Percentiles rank a stretch among this genome's conserved stretches.
Evolutionary conservation across 345 rosid species (phyloP).

Genomic region (Populus euphratica): DNA sequence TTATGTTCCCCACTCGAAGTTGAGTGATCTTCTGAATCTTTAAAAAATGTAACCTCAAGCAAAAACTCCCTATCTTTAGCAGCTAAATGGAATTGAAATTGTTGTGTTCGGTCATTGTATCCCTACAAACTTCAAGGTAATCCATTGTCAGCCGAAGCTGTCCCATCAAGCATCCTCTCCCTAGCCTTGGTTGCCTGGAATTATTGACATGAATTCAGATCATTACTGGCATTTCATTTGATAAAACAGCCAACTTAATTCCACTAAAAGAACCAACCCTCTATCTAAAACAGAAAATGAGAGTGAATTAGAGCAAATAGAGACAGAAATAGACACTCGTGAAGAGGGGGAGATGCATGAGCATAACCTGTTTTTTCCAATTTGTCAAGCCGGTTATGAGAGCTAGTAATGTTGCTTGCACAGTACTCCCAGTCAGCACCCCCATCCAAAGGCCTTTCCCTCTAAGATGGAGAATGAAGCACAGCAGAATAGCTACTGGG

Average conservation of each 20-base stretch:
- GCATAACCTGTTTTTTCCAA: slow-evolving; percentile 24
- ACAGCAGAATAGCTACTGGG: slow-evolving; percentile 9
- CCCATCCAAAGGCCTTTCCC: slow-evolving; percentile 23
- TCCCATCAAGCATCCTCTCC: slow-evolving; percentile 15
- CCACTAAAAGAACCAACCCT: too few relatives aligned
- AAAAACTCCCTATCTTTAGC: too few relatives aligned
- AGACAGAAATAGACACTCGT: too few relatives aligned
- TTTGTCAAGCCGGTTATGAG: slow-evolving; percentile 1
- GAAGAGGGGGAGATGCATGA: background rate
- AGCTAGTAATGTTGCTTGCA: slow-evolving; percentile 3
- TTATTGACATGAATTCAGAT: slow-evolving; percentile 20
- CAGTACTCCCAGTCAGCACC: background rate
- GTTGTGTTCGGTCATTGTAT: too few relatives aligned
- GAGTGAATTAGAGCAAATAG: too few relatives aligned
- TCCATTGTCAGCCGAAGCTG: background rate
- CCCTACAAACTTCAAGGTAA: background rate
- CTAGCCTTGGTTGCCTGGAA: slow-evolving; percentile 5
- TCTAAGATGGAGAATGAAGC: slow-evolving; percentile 6
- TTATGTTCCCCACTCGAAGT: too few relatives aligned
- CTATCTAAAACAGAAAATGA: too few relatives aligned
- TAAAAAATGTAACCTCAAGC: too few relatives aligned
- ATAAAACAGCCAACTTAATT: too few relatives aligned
- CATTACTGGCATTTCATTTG: slow-evolving; percentile 17
- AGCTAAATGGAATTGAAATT: too few relatives aligned
- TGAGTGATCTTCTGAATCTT: too few relatives aligned